Evolutionary conservation across 176 grass and related monocot genomes (phyloP), one percentile per base, ranked within the genome.

Genomic region (Bolboschoenus planiculmis): DNA sequence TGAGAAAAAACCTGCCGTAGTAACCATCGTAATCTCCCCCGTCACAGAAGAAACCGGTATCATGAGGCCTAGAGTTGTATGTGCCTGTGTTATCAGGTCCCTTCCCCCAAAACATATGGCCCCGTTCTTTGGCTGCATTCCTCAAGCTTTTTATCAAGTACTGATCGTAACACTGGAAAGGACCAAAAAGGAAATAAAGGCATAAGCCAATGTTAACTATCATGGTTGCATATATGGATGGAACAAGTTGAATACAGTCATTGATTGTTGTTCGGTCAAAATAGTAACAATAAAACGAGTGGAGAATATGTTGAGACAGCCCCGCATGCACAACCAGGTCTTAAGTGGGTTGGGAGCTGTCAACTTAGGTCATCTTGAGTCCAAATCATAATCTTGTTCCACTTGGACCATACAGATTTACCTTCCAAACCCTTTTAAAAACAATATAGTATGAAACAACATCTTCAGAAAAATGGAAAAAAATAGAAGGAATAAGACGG

Each of bases 1-100:
- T 76, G 36, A 97, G 95, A 55, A 97, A 97, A 75, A 97, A 97
- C 18, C 92, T 88, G 55, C 95, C 95, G 65, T 97, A 94, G 55
- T 88, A 92, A 34, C 92, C 92, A 87, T 97, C 90, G 81, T 93
- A 97, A 48, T 93, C 92, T 78, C 95, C 95, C 86, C 95, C 95
- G 5, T 97, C 95, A 85, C 87, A 91, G 29, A 97, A 97, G 70
- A 97, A 97, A 30, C 84, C 85, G 84, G 95, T 97, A 75, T 88
- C 87, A 80, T 91, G 90, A 56, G 95, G 95, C 56, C 85, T 86
- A 36, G 95, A 97, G 64, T 90, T 93, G 84, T 97, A 97, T 44
- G 89, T 90, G 64, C 92, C 95, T 39, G 85, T 85, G 51, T 94
- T 93, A 53, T 88, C 85, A n/a, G 92, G 95, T 59, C 81, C 91